Evolutionary conservation across 768 basidiomycete species (phyloP).

Genomic region (Tylopilus subfusipes): DNA sequence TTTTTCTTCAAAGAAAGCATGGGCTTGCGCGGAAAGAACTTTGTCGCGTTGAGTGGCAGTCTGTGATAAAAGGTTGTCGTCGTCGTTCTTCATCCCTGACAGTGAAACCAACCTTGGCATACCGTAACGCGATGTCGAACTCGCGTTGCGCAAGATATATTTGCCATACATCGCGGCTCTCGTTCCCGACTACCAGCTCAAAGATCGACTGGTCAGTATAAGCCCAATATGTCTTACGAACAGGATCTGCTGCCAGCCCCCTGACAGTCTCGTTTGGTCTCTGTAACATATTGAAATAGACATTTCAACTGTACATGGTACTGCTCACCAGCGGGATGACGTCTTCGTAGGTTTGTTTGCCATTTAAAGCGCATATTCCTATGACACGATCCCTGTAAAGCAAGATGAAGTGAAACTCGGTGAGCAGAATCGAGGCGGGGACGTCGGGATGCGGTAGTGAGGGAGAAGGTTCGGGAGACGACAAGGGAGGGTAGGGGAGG

Average conservation of each 20-base stretch:
- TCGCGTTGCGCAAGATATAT: constrained; percentile 77
- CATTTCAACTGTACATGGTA: not conserved
- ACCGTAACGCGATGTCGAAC: constrained; percentile 74
- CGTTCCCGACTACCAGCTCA: constrained; percentile 81
- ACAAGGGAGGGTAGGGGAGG: constrained; percentile 64
- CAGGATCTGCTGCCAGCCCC: constrained; percentile 79
- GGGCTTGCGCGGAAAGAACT: constrained; percentile 80
- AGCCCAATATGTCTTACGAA: constrained; percentile 90
- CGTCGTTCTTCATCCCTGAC: not conserved
- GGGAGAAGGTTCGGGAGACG: constrained; percentile 24
- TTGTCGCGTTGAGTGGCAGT: constrained; percentile 84
- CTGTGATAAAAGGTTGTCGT: constrained; percentile 39
- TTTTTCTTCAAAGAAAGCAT: constrained; percentile 71
- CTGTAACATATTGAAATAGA: constrained; percentile 38
- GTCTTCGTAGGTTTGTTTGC: constrained; percentile 82
- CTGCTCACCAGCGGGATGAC: constrained; percentile 66
- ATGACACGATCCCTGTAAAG: constrained; percentile 76
- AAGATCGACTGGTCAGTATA: constrained; percentile 87
- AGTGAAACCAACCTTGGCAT: constrained; percentile 63
- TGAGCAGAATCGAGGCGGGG: constrained; percentile 77
- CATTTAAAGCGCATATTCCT: constrained; percentile 76
- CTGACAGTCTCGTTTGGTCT: constrained; percentile 69
- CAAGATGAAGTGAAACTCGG: constrained; percentile 89
- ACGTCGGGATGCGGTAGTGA: constrained; percentile 32
- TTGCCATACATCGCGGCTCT: constrained; percentile 93